Evolutionary conservation across 129 eudicot species (phyloP), one percentile per base, ranked within the genome.

Genomic region (Escallonia herrerae): DNA sequence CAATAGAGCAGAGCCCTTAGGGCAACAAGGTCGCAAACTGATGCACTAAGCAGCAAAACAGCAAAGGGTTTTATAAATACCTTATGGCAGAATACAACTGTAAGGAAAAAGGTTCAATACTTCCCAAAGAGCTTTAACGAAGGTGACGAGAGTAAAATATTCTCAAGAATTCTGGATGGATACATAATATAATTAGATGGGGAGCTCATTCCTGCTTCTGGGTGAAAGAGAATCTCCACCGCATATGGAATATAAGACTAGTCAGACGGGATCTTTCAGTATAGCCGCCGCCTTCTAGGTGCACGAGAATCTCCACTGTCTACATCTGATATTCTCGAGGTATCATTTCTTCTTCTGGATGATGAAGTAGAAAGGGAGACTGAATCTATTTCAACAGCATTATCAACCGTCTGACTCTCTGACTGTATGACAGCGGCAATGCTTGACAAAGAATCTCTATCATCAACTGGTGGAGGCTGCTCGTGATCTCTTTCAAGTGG

Each of bases 401-500:
- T 84, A 67, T 90, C 97, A 5, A 84, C 83, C 15, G 90, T 87
- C 55, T 72, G 93, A 62, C 86, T 77, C 71, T 82, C 98, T 2
- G 96, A 81, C 58, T 86, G 99, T 46, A 89, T 86, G 43, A 84
- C 82, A 43, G 87, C 99, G 80, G 99, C 96, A 46, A 86, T 85
- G 75, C 96, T 89, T 15, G 95, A 83, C 68, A 93, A 79, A 5
- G 93, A 93, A 69, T 89, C 93, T 37, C 99, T 76, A 70, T 93
- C 95, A 70, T 87, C 99, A 59, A 81, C 79, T 33, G 78, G 62
- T 4, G 71, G 79, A 61, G 65, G 60, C 41, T 56, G 80, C 11
- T 82, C 90, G 56, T 67, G 82, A 73, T 79, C 82, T 44, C 78
- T 80, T 53, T 69, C 89, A 14, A 74, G 77, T 3, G 89, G 71